phyloP scores from a whole-genome alignment of 208 protist species.

The Acanthamoeba royreba region DNA sequence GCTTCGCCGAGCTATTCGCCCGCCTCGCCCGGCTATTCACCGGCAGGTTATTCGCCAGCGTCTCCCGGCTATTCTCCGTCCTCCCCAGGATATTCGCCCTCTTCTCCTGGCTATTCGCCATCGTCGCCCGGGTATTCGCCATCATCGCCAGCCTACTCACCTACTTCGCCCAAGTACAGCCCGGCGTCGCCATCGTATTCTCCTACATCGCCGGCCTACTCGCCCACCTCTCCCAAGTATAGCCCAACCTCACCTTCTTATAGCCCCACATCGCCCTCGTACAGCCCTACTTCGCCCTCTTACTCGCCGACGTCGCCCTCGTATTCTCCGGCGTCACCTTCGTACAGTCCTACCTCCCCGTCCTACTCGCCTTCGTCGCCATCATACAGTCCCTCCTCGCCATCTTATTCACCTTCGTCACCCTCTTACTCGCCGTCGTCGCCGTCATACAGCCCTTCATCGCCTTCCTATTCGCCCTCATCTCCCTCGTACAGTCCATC shows the following conservation, averaged over 20 bases:
- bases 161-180: slow-evolving; percentile 80
- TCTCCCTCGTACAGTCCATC: slow-evolving; percentile 76
- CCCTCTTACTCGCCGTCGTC: slow-evolving; percentile 77
- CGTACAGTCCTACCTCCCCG: slow-evolving; percentile 77
- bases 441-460: slow-evolving; percentile 77
- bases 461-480: slow-evolving; percentile 78
- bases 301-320: slow-evolving; percentile 77
- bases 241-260: slow-evolving; percentile 66
- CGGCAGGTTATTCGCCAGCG: slow-evolving; percentile 81
- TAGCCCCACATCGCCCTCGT: slow-evolving; percentile 68
- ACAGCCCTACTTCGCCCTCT: slow-evolving; percentile 77
- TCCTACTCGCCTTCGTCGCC: slow-evolving; percentile 75
- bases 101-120: slow-evolving; percentile 78
- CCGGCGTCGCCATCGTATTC: slow-evolving; percentile 81
- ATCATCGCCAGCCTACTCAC: slow-evolving; percentile 77
- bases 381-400: slow-evolving; percentile 77
- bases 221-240: slow-evolving; percentile 69
- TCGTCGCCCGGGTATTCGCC: slow-evolving; percentile 80
- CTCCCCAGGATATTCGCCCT: slow-evolving; percentile 81
- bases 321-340: slow-evolving; percentile 78
- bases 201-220: slow-evolving; percentile 80
- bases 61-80: slow-evolving; percentile 74
- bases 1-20: slow-evolving; percentile 72
- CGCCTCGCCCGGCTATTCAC: slow-evolving; percentile 74
- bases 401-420: slow-evolving; percentile 76